phyloP scores from a whole-genome alignment of 805 yeast genomes.

The Suhomyces xylopsoci region DNA sequence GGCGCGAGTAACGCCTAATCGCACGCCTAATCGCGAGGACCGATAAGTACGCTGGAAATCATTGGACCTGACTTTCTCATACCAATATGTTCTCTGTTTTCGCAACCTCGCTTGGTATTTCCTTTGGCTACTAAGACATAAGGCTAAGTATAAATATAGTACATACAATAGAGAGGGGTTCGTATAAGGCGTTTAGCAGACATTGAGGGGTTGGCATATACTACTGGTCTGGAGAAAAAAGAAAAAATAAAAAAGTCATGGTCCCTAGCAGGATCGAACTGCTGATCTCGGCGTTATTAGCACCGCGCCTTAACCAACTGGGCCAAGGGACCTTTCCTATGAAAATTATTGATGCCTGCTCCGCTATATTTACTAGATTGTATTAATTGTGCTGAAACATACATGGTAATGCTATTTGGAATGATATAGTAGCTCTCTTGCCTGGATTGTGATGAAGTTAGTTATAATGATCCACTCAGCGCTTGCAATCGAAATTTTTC shows the following conservation, averaged over 20 bases:
- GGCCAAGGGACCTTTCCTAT: conserved; percentile 47
- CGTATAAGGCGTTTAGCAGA: neutral
- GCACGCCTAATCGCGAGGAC: neutral
- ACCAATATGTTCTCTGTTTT: neutral
- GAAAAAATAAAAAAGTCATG: conserved; percentile 31
- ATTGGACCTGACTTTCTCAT: neutral
- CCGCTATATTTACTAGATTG: too few relatives aligned
- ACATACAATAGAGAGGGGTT: neutral
- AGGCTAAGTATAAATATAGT: neutral
- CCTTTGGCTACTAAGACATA: neutral
- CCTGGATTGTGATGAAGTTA: neutral
- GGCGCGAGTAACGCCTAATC: neutral
- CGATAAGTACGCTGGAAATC: neutral
- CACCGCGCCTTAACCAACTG: conserved; percentile 53
- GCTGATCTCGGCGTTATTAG: conserved; percentile 67
- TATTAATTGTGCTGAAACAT: too few relatives aligned
- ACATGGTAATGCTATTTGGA: neutral
- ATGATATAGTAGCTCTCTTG: neutral
- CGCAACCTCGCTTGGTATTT: neutral
- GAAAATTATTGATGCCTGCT: neutral
- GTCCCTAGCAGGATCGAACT: conserved; percentile 88
- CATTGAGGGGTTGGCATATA: neutral
- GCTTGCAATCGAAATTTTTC: neutral
- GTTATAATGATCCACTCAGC: neutral
- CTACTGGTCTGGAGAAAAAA: neutral